Evolutionary conservation across 371 early-diverging fungal species (phyloP).

Genomic region (Mucor racemosus): DNA sequence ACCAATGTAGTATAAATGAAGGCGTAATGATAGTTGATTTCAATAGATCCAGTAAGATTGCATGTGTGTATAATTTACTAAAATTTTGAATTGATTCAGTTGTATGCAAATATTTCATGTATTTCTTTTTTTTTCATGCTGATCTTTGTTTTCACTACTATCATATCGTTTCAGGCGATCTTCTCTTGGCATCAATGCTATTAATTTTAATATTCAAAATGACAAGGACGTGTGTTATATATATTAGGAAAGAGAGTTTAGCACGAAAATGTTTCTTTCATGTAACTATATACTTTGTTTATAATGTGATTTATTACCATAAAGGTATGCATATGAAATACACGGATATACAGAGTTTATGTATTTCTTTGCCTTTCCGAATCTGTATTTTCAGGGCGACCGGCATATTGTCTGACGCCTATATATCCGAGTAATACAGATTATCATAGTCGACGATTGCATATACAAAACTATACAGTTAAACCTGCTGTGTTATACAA

Average conservation of each 20-base stretch:
- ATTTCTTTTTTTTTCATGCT: background rate
- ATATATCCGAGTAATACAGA: background rate
- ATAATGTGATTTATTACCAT: no score
- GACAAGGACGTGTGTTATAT: no score
- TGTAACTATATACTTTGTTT: no score
- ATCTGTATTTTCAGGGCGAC: background rate
- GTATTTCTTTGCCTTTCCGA: background rate
- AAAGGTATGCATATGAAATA: no score
- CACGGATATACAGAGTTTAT: background rate
- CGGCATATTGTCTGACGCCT: background rate
- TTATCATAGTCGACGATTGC: background rate
- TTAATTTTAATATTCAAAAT: background rate
- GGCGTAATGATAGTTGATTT: no score
- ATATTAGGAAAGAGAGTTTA: background rate
- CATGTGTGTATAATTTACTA: background rate
- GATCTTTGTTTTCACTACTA: slow-evolving; percentile 3
- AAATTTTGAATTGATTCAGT: no score
- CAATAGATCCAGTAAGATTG: background rate
- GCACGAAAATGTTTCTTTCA: background rate
- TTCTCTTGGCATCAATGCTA: background rate
- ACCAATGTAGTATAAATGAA: no score
- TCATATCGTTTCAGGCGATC: background rate
- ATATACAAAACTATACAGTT: no score
- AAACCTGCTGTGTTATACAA: background rate
- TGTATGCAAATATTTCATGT: background rate